Base-by-base conservation (phyloP, 2,329 filamentous ascomycete genomes). In the Botrytis medusae region DNA sequence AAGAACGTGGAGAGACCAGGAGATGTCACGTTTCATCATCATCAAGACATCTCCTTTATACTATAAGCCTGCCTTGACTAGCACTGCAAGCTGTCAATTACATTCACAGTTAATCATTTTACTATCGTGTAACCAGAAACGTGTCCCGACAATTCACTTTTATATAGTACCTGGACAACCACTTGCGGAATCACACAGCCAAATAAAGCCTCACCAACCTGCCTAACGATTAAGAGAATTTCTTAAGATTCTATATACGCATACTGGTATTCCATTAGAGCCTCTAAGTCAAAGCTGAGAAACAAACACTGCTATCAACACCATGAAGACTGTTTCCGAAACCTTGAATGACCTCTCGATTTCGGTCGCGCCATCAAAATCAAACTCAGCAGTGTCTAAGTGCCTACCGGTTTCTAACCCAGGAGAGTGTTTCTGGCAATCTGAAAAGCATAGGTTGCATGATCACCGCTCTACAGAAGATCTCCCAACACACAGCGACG, bases 401-500 rank as follows among this genome's bases (percentile, higher is more conserved):
- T 40, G 20, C 8, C 34, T 75, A 6, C 75, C 74, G 10, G 72
- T 72, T 22, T 25, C 68, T 4, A 75, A 75, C 69, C 69, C 72
- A 9, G 48, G 16, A 37, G 29, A 61, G 16, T 69, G 60, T n/a
- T 74, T 78, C 73, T 77, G 75, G 76, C 68, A 71, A 59, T 59
- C 51, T 29, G 63, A 75, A 25, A 61, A 60, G 8, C 74, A 75
- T 46, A 57, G 60, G 20, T 62, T 77, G 29, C 54, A 77, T 57
- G 63, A 75, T 37, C 72, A 77, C 42, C 74, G 75, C 2, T 69
- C 76, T 18, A 77, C 76, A 44, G 65, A 73, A 44, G 25, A 72
- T 2, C 63, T 78, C 25, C 77, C 75, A 22, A 54, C 60, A n/a
- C 62, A 67, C 59, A 73, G 61, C 46, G 77, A 78, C 64, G 63